phyloP scores from a whole-genome alignment of 768 basidiomycete species.

The Neoboletus magnificus region DNA sequence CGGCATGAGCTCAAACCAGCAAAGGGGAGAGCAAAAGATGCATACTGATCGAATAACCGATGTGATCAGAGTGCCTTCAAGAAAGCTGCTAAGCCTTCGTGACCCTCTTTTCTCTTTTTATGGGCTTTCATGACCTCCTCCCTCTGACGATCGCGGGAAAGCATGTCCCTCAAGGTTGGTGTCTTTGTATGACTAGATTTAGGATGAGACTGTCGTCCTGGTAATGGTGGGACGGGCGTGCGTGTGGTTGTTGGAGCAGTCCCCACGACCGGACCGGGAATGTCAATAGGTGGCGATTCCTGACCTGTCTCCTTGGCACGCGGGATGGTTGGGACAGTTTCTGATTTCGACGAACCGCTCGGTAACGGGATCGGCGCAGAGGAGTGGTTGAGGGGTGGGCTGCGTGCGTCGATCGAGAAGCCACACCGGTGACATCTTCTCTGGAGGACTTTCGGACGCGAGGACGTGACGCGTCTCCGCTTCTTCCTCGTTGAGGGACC shows the following conservation, averaged over 20 bases:
- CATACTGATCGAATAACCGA: neutral
- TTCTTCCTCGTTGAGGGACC: constrained; percentile 23
- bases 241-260: neutral
- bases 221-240: neutral
- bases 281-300: neutral
- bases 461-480: constrained; percentile 4
- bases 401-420: constrained; percentile 6
- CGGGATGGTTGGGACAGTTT: neutral
- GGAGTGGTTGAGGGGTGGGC: neutral
- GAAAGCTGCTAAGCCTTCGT: constrained; percentile 53
- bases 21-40: too few species aligned
- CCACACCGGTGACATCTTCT: constrained; percentile 23
- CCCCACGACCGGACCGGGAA: neutral
- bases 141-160: constrained; percentile 55
- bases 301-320: neutral
- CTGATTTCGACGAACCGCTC: neutral
- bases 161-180: constrained; percentile 57
- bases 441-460: constrained; percentile 1
- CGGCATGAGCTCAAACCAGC: neutral
- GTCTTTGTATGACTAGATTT: constrained; percentile 38
- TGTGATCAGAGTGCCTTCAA: constrained; percentile 20
- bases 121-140: constrained; percentile 29
- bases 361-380: neutral
- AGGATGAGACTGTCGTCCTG: constrained; percentile 33
- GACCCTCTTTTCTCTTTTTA: constrained; percentile 22